Conservation (phyloP, 257 asterid genomes). For the Avicennia marina region DNA sequence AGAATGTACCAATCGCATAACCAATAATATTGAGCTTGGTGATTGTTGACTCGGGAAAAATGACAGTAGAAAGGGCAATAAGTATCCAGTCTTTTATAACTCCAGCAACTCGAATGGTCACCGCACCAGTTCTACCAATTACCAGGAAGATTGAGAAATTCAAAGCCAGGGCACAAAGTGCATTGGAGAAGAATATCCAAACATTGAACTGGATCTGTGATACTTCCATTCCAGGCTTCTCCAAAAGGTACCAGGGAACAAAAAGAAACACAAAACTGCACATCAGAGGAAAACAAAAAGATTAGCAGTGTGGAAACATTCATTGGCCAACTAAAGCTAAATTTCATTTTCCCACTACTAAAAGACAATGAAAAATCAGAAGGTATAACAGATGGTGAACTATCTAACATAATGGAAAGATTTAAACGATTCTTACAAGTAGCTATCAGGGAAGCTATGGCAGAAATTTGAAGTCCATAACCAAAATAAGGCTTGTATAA, state of each 20-base stretch:
- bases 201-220: conserved; percentile 78
- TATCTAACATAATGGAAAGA: too few relatives aligned
- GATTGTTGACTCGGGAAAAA: conserved; percentile 90
- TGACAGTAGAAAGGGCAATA: conserved; percentile 83
- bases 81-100: conserved; percentile 98
- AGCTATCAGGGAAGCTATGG: too few relatives aligned
- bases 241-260: conserved; percentile 96
- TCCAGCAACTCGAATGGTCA: conserved; percentile 95
- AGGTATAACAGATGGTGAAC: too few relatives aligned
- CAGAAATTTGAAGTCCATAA: too few relatives aligned
- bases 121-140: conserved; percentile 98
- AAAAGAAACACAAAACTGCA: conserved; percentile 92
- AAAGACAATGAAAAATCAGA: too few relatives aligned
- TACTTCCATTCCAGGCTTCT: conserved; percentile 91
- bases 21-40: conserved; percentile 84
- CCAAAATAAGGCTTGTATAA: too few relatives aligned
- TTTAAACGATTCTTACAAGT: too few relatives aligned
- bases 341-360: too few relatives aligned
- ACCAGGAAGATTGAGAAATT: conserved; percentile 93
- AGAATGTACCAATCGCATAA: conserved; percentile 78
- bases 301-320: too few relatives aligned
- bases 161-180: conserved; percentile 88
- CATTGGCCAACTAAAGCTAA: too few relatives aligned
- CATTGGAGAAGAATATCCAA: conserved; percentile 98
- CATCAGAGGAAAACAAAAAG: conserved; percentile 7